phyloP scores from a whole-genome alignment of 106 monocot genomes.

The Chionographis japonica region DNA sequence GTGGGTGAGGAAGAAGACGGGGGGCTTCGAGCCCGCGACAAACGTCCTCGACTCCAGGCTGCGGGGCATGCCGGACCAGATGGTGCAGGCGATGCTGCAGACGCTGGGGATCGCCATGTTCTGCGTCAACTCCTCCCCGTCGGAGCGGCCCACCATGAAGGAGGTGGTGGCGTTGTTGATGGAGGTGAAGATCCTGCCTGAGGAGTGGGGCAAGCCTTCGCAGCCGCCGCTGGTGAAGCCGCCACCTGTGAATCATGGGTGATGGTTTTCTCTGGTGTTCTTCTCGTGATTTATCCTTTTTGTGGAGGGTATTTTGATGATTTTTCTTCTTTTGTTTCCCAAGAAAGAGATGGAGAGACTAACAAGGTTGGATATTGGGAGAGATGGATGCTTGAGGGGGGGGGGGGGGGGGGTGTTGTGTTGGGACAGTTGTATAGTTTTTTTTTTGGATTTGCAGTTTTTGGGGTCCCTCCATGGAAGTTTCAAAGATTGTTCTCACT shows the following conservation, averaged over 20 bases:
- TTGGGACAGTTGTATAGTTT: conserved; percentile 7
- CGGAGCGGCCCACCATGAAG: conserved; percentile 89
- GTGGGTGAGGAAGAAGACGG: conserved; percentile 92
- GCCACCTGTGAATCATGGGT: conserved; percentile 16
- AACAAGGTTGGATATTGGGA: not conserved
- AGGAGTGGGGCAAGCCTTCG: conserved; percentile 70
- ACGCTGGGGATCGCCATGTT: conserved; percentile 91
- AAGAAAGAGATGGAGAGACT: not conserved
- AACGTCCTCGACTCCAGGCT: conserved; percentile 69
- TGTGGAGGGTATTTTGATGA: not conserved
- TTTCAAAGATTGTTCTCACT: not conserved
- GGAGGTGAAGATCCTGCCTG: conserved; percentile 79
- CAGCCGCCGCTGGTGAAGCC: conserved; percentile 76
- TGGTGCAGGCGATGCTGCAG: conserved; percentile 93
- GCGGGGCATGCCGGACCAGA: conserved; percentile 59
- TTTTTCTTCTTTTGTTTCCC: conserved; percentile 3
- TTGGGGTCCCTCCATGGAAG: not conserved
- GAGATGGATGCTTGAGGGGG: not conserved
- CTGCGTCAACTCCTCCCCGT: conserved; percentile 76
- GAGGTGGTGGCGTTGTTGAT: conserved; percentile 90
- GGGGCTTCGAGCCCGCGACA: conserved; percentile 59
- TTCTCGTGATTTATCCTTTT: not conserved
- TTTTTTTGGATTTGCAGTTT: not conserved
- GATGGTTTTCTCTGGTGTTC: not conserved
- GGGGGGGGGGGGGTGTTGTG: not conserved